Evolutionary conservation across 1,139 yeast genomes (phyloP).

Genomic region (Geotrichum bryndzae): DNA sequence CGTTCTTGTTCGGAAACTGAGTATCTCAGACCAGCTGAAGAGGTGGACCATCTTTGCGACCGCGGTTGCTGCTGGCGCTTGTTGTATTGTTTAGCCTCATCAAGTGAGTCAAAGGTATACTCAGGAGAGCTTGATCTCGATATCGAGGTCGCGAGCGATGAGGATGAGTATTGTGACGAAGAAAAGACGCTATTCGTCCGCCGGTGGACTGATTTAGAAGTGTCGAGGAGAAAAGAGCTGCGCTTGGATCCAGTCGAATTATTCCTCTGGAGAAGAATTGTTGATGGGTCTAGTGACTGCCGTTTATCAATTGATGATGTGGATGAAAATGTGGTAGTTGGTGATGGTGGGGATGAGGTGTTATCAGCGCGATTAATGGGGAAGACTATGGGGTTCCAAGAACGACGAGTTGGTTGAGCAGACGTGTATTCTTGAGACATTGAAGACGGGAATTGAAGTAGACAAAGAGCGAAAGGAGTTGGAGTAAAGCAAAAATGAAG

Average conservation of each 20-base stretch:
- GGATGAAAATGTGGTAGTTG: neutral
- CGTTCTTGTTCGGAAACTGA: slow-evolving; percentile 24
- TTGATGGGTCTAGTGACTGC: slow-evolving; percentile 1
- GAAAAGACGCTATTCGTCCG: slow-evolving; percentile 8
- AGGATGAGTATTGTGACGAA: slow-evolving; percentile 3
- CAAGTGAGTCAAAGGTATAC: slow-evolving; percentile 1
- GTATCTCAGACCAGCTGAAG: neutral
- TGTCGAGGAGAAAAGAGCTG: neutral
- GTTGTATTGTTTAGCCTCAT: neutral
- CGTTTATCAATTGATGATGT: slow-evolving; percentile 2
- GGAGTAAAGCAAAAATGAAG: neutral
- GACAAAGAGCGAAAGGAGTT: neutral
- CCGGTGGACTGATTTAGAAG: neutral
- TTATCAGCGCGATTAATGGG: neutral
- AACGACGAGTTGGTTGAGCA: slow-evolving; percentile 5
- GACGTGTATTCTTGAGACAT: neutral
- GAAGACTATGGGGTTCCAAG: slow-evolving; percentile 8
- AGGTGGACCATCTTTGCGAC: slow-evolving; percentile 4
- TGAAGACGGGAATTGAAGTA: neutral
- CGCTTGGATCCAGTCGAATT: neutral
- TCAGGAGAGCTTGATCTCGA: slow-evolving; percentile 12
- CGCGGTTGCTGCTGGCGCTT: neutral
- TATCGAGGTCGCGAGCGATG: slow-evolving; percentile 17
- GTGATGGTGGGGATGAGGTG: neutral
- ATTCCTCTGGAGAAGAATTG: neutral